Evolutionary conservation across 495 filamentous ascomycete species (phyloP).

Genomic region (Penicillium pancosmium): DNA sequence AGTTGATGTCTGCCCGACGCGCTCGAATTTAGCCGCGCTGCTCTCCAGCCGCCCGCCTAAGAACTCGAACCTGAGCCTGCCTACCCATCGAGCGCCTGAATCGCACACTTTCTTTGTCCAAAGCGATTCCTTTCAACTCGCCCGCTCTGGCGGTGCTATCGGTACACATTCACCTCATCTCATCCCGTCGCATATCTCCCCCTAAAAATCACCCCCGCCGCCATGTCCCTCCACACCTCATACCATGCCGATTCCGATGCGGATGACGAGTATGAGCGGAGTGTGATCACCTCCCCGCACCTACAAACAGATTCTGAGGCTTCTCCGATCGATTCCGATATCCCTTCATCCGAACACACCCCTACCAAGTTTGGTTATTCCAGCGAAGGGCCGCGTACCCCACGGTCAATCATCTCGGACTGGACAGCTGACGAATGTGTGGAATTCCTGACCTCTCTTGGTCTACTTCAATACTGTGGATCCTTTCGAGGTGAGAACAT

Average conservation of each 20-base stretch:
- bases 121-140: neutral
- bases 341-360: slow-evolving; percentile 80
- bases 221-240: slow-evolving; percentile 55
- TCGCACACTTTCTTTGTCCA: neutral
- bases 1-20: slow-evolving; percentile 10
- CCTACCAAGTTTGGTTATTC: slow-evolving; percentile 79
- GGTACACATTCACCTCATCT: neutral
- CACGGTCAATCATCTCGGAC: slow-evolving; percentile 78
- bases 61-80: slow-evolving; percentile 15
- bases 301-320: slow-evolving; percentile 76
- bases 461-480: slow-evolving; percentile 81
- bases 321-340: slow-evolving; percentile 80
- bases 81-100: slow-evolving; percentile 2
- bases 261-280: slow-evolving; percentile 92
- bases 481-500: slow-evolving; percentile 69
- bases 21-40: slow-evolving; percentile 12
- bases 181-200: neutral
- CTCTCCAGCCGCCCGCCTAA: slow-evolving; percentile 8
- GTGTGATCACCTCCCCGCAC: slow-evolving; percentile 70
- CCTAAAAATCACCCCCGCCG: slow-evolving; percentile 8
- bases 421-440: slow-evolving; percentile 90
- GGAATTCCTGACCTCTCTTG: slow-evolving; percentile 78
- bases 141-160: slow-evolving; percentile 13
- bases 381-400: slow-evolving; percentile 65
- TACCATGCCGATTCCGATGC: slow-evolving; percentile 81